Evolutionary conservation across 2,329 filamentous ascomycete genomes (phyloP).

Genomic region (Claviceps cyperi): DNA sequence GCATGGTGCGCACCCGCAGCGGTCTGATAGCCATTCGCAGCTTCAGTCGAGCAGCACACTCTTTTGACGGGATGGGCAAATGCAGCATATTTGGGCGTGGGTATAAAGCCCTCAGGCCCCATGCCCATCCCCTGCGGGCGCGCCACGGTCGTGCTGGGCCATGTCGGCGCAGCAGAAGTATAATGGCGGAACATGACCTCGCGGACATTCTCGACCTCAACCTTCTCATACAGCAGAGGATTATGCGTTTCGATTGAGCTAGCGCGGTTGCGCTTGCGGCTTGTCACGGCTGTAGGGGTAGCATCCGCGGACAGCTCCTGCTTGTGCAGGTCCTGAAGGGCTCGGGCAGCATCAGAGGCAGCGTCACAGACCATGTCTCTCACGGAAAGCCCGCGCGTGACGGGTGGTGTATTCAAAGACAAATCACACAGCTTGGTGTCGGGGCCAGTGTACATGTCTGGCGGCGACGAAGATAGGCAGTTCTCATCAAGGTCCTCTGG

Average conservation of each 20-base stretch:
- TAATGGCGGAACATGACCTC: constrained; percentile 36
- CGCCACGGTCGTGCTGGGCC: constrained; percentile 22
- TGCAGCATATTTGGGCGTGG: constrained; percentile 26
- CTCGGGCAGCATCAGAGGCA: constrained; percentile 39
- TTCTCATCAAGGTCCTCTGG: constrained; percentile 41
- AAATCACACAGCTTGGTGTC: constrained; percentile 36
- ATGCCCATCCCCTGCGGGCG: constrained; percentile 15
- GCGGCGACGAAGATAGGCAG: constrained; percentile 37
- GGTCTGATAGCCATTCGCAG: constrained; percentile 31
- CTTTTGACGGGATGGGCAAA: constrained; percentile 44
- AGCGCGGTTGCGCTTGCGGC: constrained; percentile 46
- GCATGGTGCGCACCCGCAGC: constrained; percentile 33
- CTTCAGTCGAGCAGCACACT: constrained; percentile 51
- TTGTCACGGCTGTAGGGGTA: constrained; percentile 18
- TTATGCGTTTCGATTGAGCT: constrained; percentile 45
- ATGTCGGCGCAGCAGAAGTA: constrained; percentile 13
- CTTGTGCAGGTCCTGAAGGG: constrained; percentile 46
- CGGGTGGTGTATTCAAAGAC: constrained; percentile 32
- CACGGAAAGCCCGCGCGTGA: constrained; percentile 30
- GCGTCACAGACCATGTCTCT: constrained; percentile 28
- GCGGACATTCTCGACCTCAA: constrained; percentile 24
- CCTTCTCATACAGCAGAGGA: constrained; percentile 50
- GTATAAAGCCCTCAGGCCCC: constrained; percentile 14
- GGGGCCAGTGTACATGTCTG: constrained; percentile 40
- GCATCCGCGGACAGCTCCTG: constrained; percentile 27